Conservation (phyloP, 768 basidiomycete species). For the Hypsizygus marmoreus region DNA sequence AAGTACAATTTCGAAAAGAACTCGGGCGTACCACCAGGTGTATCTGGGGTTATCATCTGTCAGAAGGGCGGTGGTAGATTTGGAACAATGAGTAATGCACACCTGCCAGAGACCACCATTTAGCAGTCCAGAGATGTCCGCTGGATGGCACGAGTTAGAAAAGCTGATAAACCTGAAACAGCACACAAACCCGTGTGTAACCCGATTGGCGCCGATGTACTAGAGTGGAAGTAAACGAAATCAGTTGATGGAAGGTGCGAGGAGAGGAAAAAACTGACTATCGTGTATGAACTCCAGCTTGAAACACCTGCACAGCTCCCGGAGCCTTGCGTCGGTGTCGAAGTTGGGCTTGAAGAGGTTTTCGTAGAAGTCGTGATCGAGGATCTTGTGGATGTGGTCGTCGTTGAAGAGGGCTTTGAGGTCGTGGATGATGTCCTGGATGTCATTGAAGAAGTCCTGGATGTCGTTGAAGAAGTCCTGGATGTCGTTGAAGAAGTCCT, state of each 20-base stretch:
- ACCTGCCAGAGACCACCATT: slow-evolving; percentile 16
- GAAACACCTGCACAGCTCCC: slow-evolving; percentile 1
- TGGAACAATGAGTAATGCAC: neutral
- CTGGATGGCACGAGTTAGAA: neutral
- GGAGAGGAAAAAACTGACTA: neutral
- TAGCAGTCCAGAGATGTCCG: slow-evolving; percentile 13
- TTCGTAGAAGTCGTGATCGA: slow-evolving; percentile 2
- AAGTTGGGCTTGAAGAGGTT: neutral
- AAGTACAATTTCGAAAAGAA: too few species aligned
- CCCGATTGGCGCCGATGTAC: slow-evolving; percentile 6
- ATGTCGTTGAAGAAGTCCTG: neutral
- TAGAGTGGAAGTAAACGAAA: neutral
- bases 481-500: neutral
- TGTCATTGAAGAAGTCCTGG: neutral
- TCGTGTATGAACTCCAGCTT: neutral
- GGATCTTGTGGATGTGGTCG: neutral
- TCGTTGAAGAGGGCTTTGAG: neutral
- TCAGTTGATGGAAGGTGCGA: neutral
- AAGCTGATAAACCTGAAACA: neutral
- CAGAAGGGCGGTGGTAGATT: neutral
- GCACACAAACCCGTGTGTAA: slow-evolving; percentile 5
- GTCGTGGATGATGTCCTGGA: neutral
- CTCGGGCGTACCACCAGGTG: slow-evolving; percentile 6
- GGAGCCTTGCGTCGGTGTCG: neutral
- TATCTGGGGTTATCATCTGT: neutral